These are phyloP conservation scores for Aspergillus avenaceus DNA, from an alignment of 495 filamentous ascomycete species.

Conservation along the genomic window DNA sequence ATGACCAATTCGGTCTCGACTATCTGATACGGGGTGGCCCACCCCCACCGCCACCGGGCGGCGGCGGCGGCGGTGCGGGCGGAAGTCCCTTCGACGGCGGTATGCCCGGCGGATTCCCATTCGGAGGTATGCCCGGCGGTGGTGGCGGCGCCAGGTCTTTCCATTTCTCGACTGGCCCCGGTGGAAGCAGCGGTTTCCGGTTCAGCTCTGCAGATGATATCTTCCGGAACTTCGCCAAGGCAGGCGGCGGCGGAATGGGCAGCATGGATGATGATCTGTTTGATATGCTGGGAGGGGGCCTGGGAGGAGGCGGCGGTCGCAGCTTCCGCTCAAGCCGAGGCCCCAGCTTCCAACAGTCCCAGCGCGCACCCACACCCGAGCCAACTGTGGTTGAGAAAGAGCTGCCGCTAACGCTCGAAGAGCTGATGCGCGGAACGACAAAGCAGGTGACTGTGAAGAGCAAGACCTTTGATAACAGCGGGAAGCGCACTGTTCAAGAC, in stretches of 20 bases:
- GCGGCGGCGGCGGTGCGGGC: constrained; percentile 43
- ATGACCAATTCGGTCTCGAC: constrained; percentile 93
- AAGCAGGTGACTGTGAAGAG: constrained; percentile 98
- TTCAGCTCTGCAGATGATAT: constrained; percentile 82
- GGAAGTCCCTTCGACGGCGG: constrained; percentile 49
- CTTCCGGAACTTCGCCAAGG: constrained; percentile 73
- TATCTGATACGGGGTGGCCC: constrained; percentile 83
- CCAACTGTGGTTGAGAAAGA: constrained; percentile 86
- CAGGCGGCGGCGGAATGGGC: constrained; percentile 34
- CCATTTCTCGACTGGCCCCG: constrained; percentile 65
- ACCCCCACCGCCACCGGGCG: constrained; percentile 56
- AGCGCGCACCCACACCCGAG: constrained; percentile 66
- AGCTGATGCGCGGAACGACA: constrained; percentile 74
- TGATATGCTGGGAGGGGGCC: constrained; percentile 38
- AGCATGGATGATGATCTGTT: constrained; percentile 54
- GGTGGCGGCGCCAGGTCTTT: constrained; percentile 61
- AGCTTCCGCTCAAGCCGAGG: constrained; percentile 30
- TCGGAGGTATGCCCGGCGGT: constrained; percentile 53
- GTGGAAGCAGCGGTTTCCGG: constrained; percentile 58
- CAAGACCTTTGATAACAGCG: constrained; percentile 82
- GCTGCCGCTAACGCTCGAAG: constrained; percentile 76
- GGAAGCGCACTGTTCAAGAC: constrained; percentile 81
- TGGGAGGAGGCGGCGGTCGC: constrained; percentile 35
- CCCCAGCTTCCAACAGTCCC: constrained; percentile 41
- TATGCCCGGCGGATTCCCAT: constrained; percentile 53